Evolutionary conservation across 257 asterid species (phyloP).

Genomic region (Phtheirospermum japonicum): DNA sequence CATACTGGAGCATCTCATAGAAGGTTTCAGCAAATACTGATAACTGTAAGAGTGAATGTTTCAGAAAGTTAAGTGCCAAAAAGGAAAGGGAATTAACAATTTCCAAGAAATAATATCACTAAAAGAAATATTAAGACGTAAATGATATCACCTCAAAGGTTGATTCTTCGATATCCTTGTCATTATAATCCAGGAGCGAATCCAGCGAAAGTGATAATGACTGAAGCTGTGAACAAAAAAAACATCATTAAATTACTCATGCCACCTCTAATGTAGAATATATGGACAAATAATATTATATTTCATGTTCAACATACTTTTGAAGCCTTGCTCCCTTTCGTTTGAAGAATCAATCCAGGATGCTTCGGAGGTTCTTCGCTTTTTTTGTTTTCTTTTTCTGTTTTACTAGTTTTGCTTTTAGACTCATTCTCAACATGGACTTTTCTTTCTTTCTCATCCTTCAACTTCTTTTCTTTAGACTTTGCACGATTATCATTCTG

Average conservation of each 20-base stretch:
- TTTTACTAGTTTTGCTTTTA: conserved; percentile 42
- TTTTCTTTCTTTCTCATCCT: conserved; percentile 47
- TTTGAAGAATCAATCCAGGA: conserved; percentile 85
- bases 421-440: conserved; percentile 43
- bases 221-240: conserved; percentile 52
- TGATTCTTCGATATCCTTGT: conserved; percentile 76
- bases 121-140: background rate
- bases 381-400: conserved; percentile 51
- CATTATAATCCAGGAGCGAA: conserved; percentile 86
- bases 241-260: conserved; percentile 17
- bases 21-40: conserved; percentile 87
- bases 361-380: conserved; percentile 77
- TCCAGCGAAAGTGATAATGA: conserved; percentile 89
- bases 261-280: conserved; percentile 10
- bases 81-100: conserved; percentile 8
- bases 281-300: background rate
- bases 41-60: conserved; percentile 47
- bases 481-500: conserved; percentile 38
- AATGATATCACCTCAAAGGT: conserved; percentile 67
- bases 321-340: conserved; percentile 61
- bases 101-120: conserved; percentile 14
- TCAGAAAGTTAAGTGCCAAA: conserved; percentile 8
- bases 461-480: conserved; percentile 42
- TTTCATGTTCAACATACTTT: conserved; percentile 51
- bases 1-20: conserved; percentile 87